These are phyloP conservation scores for Sugiyamaella xylanicola DNA, from an alignment of 1,139 yeast species.

Conservation along the genomic window DNA sequence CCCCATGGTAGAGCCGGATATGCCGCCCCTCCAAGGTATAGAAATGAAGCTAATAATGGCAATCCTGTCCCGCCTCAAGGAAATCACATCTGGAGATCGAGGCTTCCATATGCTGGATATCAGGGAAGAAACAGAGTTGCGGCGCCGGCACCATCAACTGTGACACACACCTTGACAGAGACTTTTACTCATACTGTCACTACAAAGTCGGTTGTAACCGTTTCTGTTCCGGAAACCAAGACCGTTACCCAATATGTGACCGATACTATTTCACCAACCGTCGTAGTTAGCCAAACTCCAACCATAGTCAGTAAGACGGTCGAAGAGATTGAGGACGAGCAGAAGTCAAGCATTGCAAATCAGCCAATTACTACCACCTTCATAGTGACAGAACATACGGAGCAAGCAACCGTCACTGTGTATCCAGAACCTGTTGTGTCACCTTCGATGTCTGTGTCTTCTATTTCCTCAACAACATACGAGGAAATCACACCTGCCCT, in stretches of 20 bases:
- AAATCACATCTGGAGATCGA: slow-evolving; percentile 3
- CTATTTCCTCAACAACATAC: neutral
- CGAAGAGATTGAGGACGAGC: neutral
- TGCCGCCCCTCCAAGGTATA: neutral
- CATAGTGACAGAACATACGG: no score
- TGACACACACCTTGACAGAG: slow-evolving; percentile 10
- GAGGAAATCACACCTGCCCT: neutral
- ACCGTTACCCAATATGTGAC: slow-evolving; percentile 14
- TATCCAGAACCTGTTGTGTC: neutral
- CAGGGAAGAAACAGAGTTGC: slow-evolving; percentile 2
- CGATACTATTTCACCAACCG: neutral
- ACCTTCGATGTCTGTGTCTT: neutral
- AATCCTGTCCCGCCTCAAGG: neutral
- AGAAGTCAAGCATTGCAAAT: no score
- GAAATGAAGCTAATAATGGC: neutral
- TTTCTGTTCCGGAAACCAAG: slow-evolving; percentile 12
- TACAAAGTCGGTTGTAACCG: slow-evolving; percentile 16
- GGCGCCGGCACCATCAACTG: slow-evolving; percentile 1
- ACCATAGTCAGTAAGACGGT: neutral
- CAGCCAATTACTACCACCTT: no score
- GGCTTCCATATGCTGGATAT: slow-evolving; percentile 5
- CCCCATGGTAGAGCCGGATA: neutral
- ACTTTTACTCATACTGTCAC: slow-evolving; percentile 14
- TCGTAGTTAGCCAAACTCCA: neutral
- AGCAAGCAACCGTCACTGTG: neutral